Evolutionary conservation across 352 stramenopile genomes (phyloP).

Genomic region (Saprolegnia parasitica): DNA sequence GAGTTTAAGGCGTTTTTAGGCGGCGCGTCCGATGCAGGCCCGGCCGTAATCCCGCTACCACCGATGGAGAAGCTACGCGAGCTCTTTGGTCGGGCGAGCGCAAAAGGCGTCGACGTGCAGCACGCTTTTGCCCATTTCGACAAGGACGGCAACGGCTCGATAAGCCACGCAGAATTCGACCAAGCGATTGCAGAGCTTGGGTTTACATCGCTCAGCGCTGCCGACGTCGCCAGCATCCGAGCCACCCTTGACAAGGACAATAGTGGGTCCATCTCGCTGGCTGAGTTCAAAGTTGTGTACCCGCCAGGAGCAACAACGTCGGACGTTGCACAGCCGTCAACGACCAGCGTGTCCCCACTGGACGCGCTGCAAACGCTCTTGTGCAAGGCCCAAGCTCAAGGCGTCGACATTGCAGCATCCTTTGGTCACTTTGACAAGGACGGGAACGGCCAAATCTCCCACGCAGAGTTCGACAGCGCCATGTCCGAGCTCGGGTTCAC

Average conservation of each 20-base stretch:
- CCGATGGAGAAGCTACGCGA: constrained; percentile 27
- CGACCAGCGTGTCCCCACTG: constrained; percentile 3
- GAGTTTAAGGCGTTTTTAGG: constrained; percentile 17
- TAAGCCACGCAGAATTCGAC: constrained; percentile 26
- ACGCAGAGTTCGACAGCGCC: constrained; percentile 21
- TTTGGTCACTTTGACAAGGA: constrained; percentile 61
- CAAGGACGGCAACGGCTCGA: constrained; percentile 27
- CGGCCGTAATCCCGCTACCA: not conserved
- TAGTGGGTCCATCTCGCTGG: constrained; percentile 56
- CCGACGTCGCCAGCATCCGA: constrained; percentile 26
- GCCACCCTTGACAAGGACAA: constrained; percentile 53
- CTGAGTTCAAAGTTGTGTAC: constrained; percentile 62
- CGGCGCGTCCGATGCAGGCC: not conserved
- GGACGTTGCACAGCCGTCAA: not conserved
- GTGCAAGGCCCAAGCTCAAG: constrained; percentile 31
- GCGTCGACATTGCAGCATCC: constrained; percentile 37
- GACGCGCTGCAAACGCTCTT: constrained; percentile 37
- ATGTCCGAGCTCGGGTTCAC: constrained; percentile 25
- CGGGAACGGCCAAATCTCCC: constrained; percentile 33
- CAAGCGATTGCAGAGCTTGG: constrained; percentile 21
- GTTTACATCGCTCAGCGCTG: constrained; percentile 5
- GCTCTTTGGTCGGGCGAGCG: constrained; percentile 22
- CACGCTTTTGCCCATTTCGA: constrained; percentile 32
- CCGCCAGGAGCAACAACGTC: not conserved
- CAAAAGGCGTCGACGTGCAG: constrained; percentile 28